phyloP scores from a whole-genome alignment of 2,329 filamentous ascomycete species.

The Beauveria sp. region DNA sequence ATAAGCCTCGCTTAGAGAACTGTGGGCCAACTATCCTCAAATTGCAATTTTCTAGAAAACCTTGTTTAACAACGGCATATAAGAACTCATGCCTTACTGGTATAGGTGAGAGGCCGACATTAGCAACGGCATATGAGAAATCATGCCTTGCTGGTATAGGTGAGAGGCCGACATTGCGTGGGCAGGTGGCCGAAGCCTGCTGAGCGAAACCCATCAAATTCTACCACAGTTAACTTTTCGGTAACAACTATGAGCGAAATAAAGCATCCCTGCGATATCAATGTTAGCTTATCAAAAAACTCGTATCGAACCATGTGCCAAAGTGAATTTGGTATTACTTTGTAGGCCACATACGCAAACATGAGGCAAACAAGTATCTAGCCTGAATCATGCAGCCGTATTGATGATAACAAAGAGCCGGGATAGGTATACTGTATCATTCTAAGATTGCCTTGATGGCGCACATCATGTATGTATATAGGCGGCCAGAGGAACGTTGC shows the following conservation, averaged over 20 bases:
- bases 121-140: neutral
- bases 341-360: neutral
- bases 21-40: neutral
- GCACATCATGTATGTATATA: neutral
- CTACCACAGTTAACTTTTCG: neutral
- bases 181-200: neutral
- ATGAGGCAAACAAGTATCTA: neutral
- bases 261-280: neutral
- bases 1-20: neutral
- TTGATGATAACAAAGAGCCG: neutral
- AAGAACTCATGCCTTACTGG: too few species aligned
- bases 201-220: neutral
- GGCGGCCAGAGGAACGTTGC: neutral
- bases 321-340: neutral
- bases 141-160: neutral
- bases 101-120: too few species aligned
- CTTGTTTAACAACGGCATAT: neutral
- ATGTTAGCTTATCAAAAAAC: neutral
- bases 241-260: neutral
- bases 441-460: neutral
- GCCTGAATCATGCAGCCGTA: neutral
- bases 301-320: neutral
- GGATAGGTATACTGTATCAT: neutral
- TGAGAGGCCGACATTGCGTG: neutral
- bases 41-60: neutral